Evolutionary conservation across 2,329 filamentous ascomycete species (phyloP), one percentile per base, ranked within the genome.

Genomic region (Furcasterigmium sp.): DNA sequence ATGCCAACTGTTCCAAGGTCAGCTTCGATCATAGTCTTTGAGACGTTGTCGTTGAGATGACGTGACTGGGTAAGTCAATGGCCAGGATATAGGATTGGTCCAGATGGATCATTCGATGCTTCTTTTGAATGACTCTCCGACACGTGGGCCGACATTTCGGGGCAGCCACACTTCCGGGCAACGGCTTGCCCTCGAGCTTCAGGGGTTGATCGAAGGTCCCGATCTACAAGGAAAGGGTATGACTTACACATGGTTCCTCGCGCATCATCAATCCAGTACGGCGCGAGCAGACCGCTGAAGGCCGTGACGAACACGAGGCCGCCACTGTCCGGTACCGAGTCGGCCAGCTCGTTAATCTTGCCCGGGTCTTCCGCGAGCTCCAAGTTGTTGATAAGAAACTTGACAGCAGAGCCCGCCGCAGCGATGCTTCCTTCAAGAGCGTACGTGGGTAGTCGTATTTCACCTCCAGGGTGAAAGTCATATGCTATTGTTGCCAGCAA

Each of bases 251-350:
- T 80, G 5, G 90, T 95, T 46, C 90, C 90, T 61, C 90, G 85
- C 17, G 89, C 89, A 65, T 94, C 87, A 59, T 95, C 89, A 48
- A 95, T 91, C 90, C 90, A 95, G 64, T 95, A 95, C 0, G 90
- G 90, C 1, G 90, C 90, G 60, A 95, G 95, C 3, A 95, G 75
- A 42, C 90, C 90, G 62, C 85, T 90, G 61, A 95, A 95, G 2
- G 90, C 90, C 3, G 90, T 95, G 47, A 95, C 90, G 55, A 95
- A 83, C 15, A 91, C 80, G 43, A 90, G 84, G 8, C 90, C 90
- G 43, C 89, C 90, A 48, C 85, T 94, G 61, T 95, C 85, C 3
- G 67, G 54, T 8, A 80, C 76, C 0, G 67, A 70, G 54, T 67
- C 64, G 23, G 76, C 76, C 25, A 81, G 62, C 41, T 67, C 63